Evolutionary conservation across 2,329 filamentous ascomycete genomes (phyloP).

Genomic region (Cladosporium oxysporum): DNA sequence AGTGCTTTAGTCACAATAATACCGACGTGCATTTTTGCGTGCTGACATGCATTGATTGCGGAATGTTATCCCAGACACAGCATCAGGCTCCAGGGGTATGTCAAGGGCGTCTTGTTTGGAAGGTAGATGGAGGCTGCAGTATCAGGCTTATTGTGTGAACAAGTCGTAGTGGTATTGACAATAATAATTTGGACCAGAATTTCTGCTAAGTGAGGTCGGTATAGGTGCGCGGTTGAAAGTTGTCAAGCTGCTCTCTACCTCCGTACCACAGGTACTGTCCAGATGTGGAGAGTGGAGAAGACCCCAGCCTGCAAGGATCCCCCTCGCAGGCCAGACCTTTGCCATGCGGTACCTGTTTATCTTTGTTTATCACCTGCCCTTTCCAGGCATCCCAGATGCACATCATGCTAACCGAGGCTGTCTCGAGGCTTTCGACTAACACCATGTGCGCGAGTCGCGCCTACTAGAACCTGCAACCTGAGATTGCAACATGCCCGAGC

Average conservation of each 20-base stretch:
- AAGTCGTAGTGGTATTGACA: neutral
- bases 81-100: neutral
- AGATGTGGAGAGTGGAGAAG: neutral
- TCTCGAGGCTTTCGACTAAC: slow-evolving; percentile 1
- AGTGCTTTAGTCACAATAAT: neutral
- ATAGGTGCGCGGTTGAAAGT: neutral
- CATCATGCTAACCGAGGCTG: neutral
- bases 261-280: no score
- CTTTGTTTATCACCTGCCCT: neutral
- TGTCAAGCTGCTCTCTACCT: neutral
- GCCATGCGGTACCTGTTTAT: slow-evolving; percentile 2
- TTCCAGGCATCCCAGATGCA: neutral
- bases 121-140: neutral
- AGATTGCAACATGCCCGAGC: slow-evolving; percentile 9
- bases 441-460: neutral
- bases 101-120: neutral
- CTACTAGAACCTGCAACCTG: slow-evolving; percentile 7
- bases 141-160: neutral
- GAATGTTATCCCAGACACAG: neutral
- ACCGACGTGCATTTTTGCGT: neutral
- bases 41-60: neutral
- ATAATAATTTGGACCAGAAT: neutral
- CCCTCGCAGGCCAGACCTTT: slow-evolving; percentile 1
- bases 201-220: neutral
- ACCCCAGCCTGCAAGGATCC: neutral